These are phyloP conservation scores for Polytrichum formosum DNA, from an alignment of 225 moss, liverwort and hornwort genomes.

Conservation along the genomic window DNA sequence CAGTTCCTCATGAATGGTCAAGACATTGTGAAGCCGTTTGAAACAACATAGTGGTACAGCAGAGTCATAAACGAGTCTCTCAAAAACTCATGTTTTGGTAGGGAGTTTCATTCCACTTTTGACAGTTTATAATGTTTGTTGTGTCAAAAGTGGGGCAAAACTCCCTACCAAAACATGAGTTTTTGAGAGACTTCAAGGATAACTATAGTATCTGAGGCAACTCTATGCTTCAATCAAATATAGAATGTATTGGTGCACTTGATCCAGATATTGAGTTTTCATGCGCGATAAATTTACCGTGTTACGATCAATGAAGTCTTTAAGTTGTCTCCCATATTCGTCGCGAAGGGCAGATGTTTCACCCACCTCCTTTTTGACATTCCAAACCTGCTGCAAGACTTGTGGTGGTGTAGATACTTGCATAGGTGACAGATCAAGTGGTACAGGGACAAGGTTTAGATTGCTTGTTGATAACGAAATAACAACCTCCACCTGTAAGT, in stretches of 20 bases:
- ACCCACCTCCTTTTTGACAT: slow-evolving; percentile 28
- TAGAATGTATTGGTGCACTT: neutral
- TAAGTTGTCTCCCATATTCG: slow-evolving; percentile 44
- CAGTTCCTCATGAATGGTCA: no score
- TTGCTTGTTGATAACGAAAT: slow-evolving; percentile 33
- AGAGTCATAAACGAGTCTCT: no score
- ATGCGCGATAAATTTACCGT: slow-evolving; percentile 19
- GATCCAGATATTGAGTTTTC: neutral
- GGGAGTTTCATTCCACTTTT: no score
- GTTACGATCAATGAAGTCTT: slow-evolving; percentile 50
- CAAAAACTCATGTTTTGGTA: no score
- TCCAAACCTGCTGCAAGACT: slow-evolving; percentile 39
- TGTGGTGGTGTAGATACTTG: slow-evolving; percentile 35
- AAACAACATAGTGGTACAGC: no score
- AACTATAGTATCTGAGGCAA: no score
- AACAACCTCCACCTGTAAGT: slow-evolving; percentile 26
- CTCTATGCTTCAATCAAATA: no score
- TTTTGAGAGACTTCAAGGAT: no score
- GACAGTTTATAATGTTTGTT: no score
- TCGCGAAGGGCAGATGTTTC: slow-evolving; percentile 26
- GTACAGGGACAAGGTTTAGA: neutral
- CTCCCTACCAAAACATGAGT: no score
- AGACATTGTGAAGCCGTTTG: no score
- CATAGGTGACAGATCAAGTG: slow-evolving; percentile 8
- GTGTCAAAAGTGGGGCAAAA: no score